These are phyloP conservation scores for Diaporthe caulivora DNA, from an alignment of 2,329 filamentous ascomycete genomes.

Conservation along the genomic window DNA sequence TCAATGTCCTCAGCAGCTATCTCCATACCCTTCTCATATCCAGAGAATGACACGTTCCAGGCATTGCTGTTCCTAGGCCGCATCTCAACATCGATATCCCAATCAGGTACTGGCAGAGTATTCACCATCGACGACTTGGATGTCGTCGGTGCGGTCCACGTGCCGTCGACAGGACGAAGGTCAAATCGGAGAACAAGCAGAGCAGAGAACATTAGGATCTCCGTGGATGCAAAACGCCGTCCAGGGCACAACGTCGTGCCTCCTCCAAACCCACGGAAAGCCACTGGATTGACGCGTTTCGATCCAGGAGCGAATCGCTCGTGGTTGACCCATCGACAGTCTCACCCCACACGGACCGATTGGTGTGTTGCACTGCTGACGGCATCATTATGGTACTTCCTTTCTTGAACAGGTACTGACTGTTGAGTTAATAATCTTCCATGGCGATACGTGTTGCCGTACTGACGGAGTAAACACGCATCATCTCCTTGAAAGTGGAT, in stretches of 20 bases:
- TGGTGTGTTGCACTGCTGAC: background rate
- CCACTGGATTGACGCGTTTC: slow-evolving; percentile 11
- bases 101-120: slow-evolving; percentile 25
- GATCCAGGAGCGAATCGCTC: background rate
- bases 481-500: slow-evolving; percentile 54
- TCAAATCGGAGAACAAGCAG: slow-evolving; percentile 20
- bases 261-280: slow-evolving; percentile 19
- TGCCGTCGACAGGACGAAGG: slow-evolving; percentile 1
- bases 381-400: slow-evolving; percentile 35
- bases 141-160: slow-evolving; percentile 17
- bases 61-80: background rate
- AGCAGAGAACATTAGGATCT: slow-evolving; percentile 29
- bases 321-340: slow-evolving; percentile 15
- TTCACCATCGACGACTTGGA: slow-evolving; percentile 16
- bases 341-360: slow-evolving; percentile 5
- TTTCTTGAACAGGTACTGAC: slow-evolving; percentile 38
- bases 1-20: slow-evolving; percentile 23
- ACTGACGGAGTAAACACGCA: slow-evolving; percentile 51
- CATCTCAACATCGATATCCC: slow-evolving; percentile 5
- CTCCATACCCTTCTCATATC: slow-evolving; percentile 26
- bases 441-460: slow-evolving; percentile 42
- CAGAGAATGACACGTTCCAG: slow-evolving; percentile 20
- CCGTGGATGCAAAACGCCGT: slow-evolving; percentile 22
- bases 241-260: slow-evolving; percentile 16
- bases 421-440: slow-evolving; percentile 32